A percentile compares a stretch with the other conserved stretches of the same genome.
phyloP scores from a whole-genome alignment of 2,329 filamentous ascomycete species.

The Truncatella angustata region DNA sequence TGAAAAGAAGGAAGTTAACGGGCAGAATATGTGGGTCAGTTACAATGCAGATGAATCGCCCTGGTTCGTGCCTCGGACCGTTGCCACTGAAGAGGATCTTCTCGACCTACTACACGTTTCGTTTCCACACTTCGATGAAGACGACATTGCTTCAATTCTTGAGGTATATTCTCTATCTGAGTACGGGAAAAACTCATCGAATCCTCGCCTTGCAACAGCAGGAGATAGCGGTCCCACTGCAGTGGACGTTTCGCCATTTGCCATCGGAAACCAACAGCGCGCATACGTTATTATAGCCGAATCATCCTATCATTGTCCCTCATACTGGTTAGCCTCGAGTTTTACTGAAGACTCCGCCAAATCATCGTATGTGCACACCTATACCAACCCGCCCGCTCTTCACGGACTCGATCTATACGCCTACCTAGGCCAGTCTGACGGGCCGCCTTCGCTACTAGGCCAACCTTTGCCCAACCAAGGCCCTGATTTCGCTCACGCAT shows the following conservation, averaged over 20 bases:
- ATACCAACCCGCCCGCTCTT: neutral
- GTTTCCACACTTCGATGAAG: conserved; percentile 31
- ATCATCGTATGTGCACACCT: neutral
- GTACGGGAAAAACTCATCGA: conserved; percentile 36
- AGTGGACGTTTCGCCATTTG: conserved; percentile 38
- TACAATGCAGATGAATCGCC: conserved; percentile 38
- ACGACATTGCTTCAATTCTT: conserved; percentile 31
- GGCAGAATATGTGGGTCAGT: conserved; percentile 28
- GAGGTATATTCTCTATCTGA: conserved; percentile 26
- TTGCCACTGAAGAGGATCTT: conserved; percentile 30
- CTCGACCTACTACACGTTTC: conserved; percentile 27
- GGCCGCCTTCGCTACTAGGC: neutral
- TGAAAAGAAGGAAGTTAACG: conserved; percentile 27
- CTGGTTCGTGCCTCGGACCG: conserved; percentile 33
- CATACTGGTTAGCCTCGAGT: conserved; percentile 32
- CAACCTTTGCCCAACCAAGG: no score
- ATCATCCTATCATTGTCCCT: conserved; percentile 53
- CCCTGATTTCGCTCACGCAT: neutral
- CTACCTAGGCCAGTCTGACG: neutral
- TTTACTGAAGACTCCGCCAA: neutral
- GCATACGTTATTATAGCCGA: conserved; percentile 54
- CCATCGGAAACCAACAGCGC: conserved; percentile 53
- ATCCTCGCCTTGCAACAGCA: conserved; percentile 45
- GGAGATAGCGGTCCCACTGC: neutral
- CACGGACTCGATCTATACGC: neutral